phyloP scores from a whole-genome alignment of 2,329 filamentous ascomycete species.

The Teratosphaeria destructans region DNA sequence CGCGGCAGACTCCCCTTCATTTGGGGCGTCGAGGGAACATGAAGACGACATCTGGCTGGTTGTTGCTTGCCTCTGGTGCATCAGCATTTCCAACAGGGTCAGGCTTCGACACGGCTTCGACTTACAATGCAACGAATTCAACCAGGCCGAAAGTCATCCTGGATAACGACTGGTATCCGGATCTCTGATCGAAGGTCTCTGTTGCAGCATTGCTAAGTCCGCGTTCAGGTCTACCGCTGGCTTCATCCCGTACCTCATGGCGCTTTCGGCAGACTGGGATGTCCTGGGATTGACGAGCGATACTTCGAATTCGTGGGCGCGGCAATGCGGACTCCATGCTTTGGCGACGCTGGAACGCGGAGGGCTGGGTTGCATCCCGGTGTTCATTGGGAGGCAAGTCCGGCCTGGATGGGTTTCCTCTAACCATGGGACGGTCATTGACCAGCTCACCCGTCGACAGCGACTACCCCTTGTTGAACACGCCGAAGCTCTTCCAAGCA shows the following conservation, averaged over 20 bases:
- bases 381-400: constrained; percentile 29
- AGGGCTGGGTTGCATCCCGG: constrained; percentile 39
- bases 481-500: constrained; percentile 30
- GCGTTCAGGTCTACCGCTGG: constrained; percentile 41
- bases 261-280: constrained; percentile 35
- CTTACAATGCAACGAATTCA: neutral
- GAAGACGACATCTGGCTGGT: neutral
- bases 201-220: constrained; percentile 19
- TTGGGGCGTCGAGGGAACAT: neutral
- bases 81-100: neutral
- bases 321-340: constrained; percentile 36
- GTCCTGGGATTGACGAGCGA: constrained; percentile 33
- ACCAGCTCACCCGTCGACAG: constrained; percentile 10
- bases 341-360: constrained; percentile 39
- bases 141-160: neutral
- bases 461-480: constrained; percentile 39
- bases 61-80: neutral
- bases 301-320: constrained; percentile 38
- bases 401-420: neutral
- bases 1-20: neutral
- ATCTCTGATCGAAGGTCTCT: too few relatives aligned
- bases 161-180: neutral
- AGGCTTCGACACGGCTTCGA: neutral
- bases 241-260: constrained; percentile 36
- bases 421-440: neutral